Base-by-base conservation (phyloP, 1,284 basidiomycete genomes). In the Anthracocystis panici-leucophaei region DNA sequence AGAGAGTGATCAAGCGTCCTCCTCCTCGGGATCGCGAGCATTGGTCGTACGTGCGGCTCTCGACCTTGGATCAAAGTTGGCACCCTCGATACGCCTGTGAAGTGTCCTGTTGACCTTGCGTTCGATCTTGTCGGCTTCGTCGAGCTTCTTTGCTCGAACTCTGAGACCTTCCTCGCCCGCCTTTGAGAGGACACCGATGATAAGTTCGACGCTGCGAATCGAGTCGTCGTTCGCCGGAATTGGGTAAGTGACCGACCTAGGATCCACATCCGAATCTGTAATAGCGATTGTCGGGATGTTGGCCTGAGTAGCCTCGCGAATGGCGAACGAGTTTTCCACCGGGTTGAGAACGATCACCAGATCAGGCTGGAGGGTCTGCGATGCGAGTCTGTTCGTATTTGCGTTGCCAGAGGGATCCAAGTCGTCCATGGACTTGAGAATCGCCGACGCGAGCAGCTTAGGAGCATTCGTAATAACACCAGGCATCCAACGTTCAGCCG, bases 141-240 rank as follows among this genome's bases (percentile, higher is more conserved):
- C 78, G 33, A 74, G 58, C 45, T 75, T 74, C 48, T 66, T 74
- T 27, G 71, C 61, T 8, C 81, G 55, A 21, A 65, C 31, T 42
- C 64, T 64, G 23, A 84, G 61, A 5, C 84, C 84, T 33, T 85
- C 82, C 58, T 85, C 63, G 12, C 94, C 97, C 0, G 97, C 97
- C 75, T 97, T 90, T 77, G 93, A 94, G 57, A 99, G 88, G 9
- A 98, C 90, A 25, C 95, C 95, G 3, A 92, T 90, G 71, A 99
- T 90, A 38, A 99, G 88, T 83, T 98, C 95, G 48, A 93, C 92
- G 20, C 94, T 92, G 57, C 95, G 90, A 10, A 92, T 89, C 83
- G 91, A 93, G 87, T 98, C 96, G 87, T 98, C 96, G 86, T 99
- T 99, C 41, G 94, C 95, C 1, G 95, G 96, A 81, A 99, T 97